Conservation (phyloP, 768 basidiomycete species). For the Paxillus rubicundulus region DNA sequence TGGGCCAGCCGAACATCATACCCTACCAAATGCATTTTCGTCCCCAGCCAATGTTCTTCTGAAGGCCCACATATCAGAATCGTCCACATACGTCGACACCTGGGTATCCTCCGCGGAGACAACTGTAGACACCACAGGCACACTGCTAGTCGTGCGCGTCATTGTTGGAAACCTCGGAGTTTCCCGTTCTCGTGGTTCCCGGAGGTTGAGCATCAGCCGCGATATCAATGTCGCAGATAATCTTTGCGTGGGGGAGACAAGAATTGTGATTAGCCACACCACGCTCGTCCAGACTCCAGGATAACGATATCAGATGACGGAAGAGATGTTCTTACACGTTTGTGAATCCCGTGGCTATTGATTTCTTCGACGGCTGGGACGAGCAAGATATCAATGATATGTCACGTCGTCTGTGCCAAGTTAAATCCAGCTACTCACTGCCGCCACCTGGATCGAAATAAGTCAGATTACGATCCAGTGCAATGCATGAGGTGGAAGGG, state of each 20-base stretch:
- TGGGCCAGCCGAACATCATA: neutral
- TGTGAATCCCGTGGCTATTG: neutral
- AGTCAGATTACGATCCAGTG: neutral
- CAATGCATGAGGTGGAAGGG: neutral
- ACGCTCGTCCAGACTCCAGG: neutral
- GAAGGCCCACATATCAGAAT: neutral
- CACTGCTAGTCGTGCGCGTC: neutral
- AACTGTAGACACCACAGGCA: neutral
- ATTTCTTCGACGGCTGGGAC: neutral
- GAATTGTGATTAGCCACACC: neutral
- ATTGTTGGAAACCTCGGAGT: neutral
- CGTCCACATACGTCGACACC: neutral
- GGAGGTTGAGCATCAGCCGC: constrained; percentile 19
- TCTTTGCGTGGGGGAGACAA: neutral
- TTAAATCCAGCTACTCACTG: constrained; percentile 1
- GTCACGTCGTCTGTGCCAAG: neutral
- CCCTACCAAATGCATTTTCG: neutral
- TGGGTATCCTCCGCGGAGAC: neutral
- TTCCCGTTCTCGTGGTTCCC: neutral
- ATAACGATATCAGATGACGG: neutral
- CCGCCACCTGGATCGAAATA: neutral
- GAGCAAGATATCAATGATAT: neutral
- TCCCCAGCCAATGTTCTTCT: neutral
- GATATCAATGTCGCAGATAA: constrained; percentile 15
- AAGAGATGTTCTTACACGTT: neutral